Percentiles rank a stretch among this genome's conserved stretches.
Evolutionary conservation across 2,329 filamentous ascomycete species (phyloP).

Genomic region (Penicillium brasilianum): DNA sequence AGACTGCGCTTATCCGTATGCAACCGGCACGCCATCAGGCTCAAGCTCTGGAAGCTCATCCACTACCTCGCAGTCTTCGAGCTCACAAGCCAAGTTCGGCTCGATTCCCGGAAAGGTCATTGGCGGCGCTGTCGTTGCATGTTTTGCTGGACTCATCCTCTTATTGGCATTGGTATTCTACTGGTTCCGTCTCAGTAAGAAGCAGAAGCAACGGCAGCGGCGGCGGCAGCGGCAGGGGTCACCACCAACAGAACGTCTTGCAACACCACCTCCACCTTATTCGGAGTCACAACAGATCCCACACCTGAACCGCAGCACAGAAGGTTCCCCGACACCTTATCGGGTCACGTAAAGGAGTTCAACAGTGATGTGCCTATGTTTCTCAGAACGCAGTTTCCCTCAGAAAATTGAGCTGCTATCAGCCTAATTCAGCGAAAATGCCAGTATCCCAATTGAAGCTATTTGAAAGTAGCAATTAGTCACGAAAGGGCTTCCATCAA

Average conservation of each 20-base stretch:
- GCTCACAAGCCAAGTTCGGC: background rate
- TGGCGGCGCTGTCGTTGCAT: background rate
- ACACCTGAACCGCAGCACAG: background rate
- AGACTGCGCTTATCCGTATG: background rate
- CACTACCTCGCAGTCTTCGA: background rate
- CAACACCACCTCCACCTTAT: slow-evolving; percentile 7
- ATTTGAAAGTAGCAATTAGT: background rate
- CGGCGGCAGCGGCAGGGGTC: too few relatives aligned
- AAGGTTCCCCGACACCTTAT: background rate
- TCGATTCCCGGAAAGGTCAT: background rate
- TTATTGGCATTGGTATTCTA: background rate
- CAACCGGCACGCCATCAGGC: background rate
- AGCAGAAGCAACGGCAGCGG: background rate
- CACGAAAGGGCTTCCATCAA: background rate
- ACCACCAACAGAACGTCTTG: background rate
- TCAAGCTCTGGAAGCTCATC: background rate
- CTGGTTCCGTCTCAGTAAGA: background rate
- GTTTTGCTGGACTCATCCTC: background rate
- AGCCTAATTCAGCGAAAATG: background rate
- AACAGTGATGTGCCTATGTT: background rate
- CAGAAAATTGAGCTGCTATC: background rate
- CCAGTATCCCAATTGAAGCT: background rate
- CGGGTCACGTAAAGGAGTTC: background rate
- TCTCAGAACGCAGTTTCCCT: background rate
- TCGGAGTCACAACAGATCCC: background rate